Evolutionary conservation across 345 rosid species (phyloP).

Genomic region (Lepidium africanum): DNA sequence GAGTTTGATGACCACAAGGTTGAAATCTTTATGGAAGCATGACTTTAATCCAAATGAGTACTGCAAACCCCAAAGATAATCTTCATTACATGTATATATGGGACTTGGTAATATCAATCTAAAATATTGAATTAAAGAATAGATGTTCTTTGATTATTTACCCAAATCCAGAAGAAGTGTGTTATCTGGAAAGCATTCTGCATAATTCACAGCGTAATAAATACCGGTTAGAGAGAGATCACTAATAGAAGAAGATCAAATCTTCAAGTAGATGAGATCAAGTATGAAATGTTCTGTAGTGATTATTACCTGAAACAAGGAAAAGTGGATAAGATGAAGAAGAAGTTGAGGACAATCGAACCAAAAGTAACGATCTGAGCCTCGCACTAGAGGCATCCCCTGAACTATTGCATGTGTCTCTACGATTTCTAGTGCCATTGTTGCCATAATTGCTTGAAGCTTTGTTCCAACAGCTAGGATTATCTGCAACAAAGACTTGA

Average conservation of each 20-base stretch:
- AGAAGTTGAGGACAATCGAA: conserved; percentile 66
- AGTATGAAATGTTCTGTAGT: not conserved
- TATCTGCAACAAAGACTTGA: conserved; percentile 46
- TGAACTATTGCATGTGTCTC: conserved; percentile 86
- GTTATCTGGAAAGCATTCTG: conserved; percentile 98
- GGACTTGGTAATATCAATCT: not conserved
- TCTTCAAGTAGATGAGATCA: not conserved
- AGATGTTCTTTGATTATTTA: conserved; percentile 12
- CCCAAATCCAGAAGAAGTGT: conserved; percentile 93
- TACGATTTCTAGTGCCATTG: conserved; percentile 73
- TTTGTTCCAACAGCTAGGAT: conserved; percentile 83
- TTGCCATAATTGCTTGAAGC: conserved; percentile 75
- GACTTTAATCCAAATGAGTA: conserved; percentile 51
- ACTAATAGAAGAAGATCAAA: not conserved
- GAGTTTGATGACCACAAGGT: conserved; percentile 43
- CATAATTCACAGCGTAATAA: conserved; percentile 7
- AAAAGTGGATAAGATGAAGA: conserved; percentile 82
- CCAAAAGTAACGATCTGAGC: conserved; percentile 87
- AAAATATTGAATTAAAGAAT: not conserved
- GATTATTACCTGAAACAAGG: conserved; percentile 68
- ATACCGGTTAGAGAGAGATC: not conserved
- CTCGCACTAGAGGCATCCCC: conserved; percentile 88
- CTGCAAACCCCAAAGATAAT: not conserved
- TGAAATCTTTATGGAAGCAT: conserved; percentile 65
- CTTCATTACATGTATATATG: not conserved